phyloP scores from a whole-genome alignment of 2,329 filamentous ascomycete species.

The Cytospora piceae region DNA sequence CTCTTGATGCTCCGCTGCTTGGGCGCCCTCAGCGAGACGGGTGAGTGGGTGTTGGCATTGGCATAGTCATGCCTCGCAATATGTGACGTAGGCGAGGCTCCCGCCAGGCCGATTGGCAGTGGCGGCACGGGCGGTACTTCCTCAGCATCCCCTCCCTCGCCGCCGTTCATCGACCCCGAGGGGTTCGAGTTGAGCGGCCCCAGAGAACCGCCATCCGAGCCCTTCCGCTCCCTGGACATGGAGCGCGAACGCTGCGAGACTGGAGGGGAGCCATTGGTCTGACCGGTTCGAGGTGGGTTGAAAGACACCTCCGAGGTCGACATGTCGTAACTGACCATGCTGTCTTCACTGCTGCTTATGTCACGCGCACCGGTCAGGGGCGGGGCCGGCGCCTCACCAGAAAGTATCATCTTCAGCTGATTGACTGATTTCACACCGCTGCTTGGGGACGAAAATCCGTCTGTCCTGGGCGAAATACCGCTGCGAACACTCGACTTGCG shows the following conservation, averaged over 20 bases:
- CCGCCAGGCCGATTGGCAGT: conserved; percentile 45
- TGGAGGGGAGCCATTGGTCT: conserved; percentile 37
- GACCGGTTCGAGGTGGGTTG: conserved; percentile 46
- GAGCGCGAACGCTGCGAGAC: conserved; percentile 28
- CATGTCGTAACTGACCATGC: conserved; percentile 72
- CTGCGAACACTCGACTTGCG: conserved; percentile 61
- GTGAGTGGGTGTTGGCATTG: conserved; percentile 24
- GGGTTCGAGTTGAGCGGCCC: conserved; percentile 52
- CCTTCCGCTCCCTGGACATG: conserved; percentile 42
- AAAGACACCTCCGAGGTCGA: conserved; percentile 69
- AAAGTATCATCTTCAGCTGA: conserved; percentile 65
- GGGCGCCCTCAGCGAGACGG: conserved; percentile 30
- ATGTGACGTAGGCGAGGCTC: conserved; percentile 27
- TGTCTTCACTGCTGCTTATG: conserved; percentile 59
- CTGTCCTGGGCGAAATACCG: conserved; percentile 50
- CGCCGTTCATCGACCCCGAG: conserved; percentile 37
- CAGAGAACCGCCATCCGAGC: conserved; percentile 31
- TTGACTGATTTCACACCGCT: conserved; percentile 60
- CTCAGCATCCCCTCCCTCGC: conserved; percentile 41
- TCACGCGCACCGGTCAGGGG: conserved; percentile 52
- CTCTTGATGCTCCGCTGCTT: conserved; percentile 47
- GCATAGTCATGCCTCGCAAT: conserved; percentile 29
- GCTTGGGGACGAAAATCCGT: conserved; percentile 40
- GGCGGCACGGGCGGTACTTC: conserved; percentile 61
- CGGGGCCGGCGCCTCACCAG: conserved; percentile 50